These are phyloP conservation scores for Rosa lucieae DNA, from an alignment of 306 rosid genomes.

Conservation along the genomic window DNA sequence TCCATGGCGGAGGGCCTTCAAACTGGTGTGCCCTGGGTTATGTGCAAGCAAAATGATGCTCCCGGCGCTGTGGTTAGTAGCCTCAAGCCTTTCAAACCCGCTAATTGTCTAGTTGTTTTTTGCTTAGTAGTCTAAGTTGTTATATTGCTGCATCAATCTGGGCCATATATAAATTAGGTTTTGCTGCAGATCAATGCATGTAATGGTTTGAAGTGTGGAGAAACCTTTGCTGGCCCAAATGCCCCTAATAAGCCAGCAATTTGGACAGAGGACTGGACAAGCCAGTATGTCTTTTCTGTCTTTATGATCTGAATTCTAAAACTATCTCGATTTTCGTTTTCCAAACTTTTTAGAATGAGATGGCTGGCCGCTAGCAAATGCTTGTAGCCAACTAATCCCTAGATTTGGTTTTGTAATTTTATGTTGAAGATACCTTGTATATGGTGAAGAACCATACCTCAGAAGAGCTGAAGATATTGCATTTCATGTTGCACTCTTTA, in stretches of 20 bases:
- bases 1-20: constrained; percentile 70
- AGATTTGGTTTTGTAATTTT: neutral
- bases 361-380: neutral
- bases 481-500: constrained; percentile 38
- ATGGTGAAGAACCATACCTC: constrained; percentile 24
- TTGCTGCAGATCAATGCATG: constrained; percentile 65
- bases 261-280: constrained; percentile 98
- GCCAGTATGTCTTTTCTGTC: constrained; percentile 49
- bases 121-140: neutral
- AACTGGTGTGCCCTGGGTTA: constrained; percentile 89
- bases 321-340: neutral
- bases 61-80: constrained; percentile 77
- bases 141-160: neutral
- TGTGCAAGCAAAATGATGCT: constrained; percentile 94
- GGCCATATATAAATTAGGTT: too few relatives aligned
- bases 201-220: constrained; percentile 74
- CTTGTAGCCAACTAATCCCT: neutral
- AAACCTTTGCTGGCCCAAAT: constrained; percentile 77
- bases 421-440: constrained; percentile 30
- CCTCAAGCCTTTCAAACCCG: neutral
- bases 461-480: constrained; percentile 40
- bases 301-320: neutral
- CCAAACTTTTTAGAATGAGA: neutral
- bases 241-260: constrained; percentile 78
- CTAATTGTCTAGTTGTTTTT: neutral